Percentiles rank a stretch among this genome's conserved stretches.
These are phyloP conservation scores for Umbelopsis isabellina DNA, from an alignment of 192 early-diverging fungal genomes.

Conservation along the genomic window DNA sequence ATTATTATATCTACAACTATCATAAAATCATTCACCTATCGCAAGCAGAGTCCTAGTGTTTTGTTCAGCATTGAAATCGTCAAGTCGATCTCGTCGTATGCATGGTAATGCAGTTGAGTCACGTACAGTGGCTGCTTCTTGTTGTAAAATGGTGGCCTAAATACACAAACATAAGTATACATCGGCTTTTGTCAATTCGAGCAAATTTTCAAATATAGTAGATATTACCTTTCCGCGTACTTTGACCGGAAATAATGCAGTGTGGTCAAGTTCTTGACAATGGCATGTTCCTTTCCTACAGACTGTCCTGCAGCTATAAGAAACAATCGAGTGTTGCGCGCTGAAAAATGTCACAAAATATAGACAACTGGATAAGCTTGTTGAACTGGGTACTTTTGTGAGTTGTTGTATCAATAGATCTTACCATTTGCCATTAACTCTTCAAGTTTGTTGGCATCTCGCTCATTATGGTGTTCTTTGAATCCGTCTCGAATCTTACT, in stretches of 20 bases:
- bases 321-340: constrained; percentile 14
- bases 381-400: no score
- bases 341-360: background rate
- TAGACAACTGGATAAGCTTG: no score
- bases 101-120: constrained; percentile 5
- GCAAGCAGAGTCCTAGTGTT: constrained; percentile 15
- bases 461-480: background rate
- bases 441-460: background rate
- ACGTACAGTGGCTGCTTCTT: constrained; percentile 12
- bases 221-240: constrained; percentile 9
- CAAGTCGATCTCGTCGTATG: constrained; percentile 19
- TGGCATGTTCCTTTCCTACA: constrained; percentile 19
- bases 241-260: constrained; percentile 11
- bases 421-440: background rate
- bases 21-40: background rate
- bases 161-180: background rate
- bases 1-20: background rate
- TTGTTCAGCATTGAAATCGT: constrained; percentile 22
- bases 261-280: constrained; percentile 22
- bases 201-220: background rate
- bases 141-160: constrained; percentile 27
- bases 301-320: constrained; percentile 11
- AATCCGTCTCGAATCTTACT: constrained; percentile 2
- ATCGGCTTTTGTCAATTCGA: background rate
- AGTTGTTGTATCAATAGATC: no score